Conservation (phyloP, 2,329 filamentous ascomycete species). For the Akanthomyces dipterigenus region DNA sequence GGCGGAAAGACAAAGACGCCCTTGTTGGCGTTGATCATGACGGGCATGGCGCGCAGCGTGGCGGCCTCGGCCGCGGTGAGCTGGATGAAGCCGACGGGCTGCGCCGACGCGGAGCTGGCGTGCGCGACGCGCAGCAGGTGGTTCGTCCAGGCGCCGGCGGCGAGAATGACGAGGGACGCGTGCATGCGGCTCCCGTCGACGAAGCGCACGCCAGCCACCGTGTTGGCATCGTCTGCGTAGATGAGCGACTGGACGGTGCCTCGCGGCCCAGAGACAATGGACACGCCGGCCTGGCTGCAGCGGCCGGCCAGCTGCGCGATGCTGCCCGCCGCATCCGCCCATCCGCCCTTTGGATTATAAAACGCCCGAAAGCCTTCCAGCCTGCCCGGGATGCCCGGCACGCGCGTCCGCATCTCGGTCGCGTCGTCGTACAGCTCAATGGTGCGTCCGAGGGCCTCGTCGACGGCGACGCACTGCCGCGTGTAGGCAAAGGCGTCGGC, state of each 20-base stretch:
- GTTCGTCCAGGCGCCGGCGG: constrained; percentile 62
- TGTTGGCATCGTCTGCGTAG: constrained; percentile 2
- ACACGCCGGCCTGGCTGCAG: constrained; percentile 24
- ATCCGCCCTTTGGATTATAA: constrained; percentile 25
- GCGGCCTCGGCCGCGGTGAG: constrained; percentile 52
- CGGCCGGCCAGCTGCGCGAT: constrained; percentile 21
- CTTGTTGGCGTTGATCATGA: constrained; percentile 47
- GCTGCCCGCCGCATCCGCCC: constrained; percentile 25
- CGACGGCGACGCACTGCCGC: constrained; percentile 15
- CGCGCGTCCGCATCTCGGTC: constrained; percentile 10
- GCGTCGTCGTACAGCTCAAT: constrained; percentile 22
- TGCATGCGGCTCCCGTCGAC: constrained; percentile 34
- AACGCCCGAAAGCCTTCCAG: constrained; percentile 20
- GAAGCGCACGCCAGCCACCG: constrained; percentile 20
- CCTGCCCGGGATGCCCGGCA: constrained; percentile 18
- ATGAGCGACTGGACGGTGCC: constrained; percentile 23
- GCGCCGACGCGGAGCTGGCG: constrained; percentile 56
- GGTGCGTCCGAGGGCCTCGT: constrained; percentile 14
- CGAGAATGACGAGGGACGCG: constrained; percentile 56
- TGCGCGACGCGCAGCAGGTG: constrained; percentile 50
- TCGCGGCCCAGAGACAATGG: constrained; percentile 24
- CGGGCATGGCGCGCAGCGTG: constrained; percentile 47
- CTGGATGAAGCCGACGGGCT: constrained; percentile 58
- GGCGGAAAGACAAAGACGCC: constrained; percentile 52
- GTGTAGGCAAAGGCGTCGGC: constrained; percentile 17